Percentiles rank a stretch among this genome's conserved stretches.
These are phyloP conservation scores for Rhinocladiella similis DNA, from an alignment of 2,329 filamentous ascomycete genomes.

Conservation along the genomic window DNA sequence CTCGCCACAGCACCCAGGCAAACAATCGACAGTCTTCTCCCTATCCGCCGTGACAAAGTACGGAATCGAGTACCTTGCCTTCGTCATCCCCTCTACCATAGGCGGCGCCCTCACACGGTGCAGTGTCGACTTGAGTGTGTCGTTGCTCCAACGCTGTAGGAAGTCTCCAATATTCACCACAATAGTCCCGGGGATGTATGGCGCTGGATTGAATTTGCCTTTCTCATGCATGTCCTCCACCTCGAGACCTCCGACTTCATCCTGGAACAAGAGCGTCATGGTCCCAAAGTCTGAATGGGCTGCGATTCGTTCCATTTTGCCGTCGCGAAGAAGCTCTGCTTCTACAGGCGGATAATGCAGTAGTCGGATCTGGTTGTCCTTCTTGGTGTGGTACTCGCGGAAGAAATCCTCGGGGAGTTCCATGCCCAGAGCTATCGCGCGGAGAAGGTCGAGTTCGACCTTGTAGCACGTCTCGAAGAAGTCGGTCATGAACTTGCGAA, in stretches of 20 bases:
- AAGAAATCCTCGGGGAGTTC: conserved; percentile 40
- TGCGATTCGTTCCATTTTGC: conserved; percentile 25
- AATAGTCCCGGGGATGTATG: conserved; percentile 65
- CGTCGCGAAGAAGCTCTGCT: conserved; percentile 37
- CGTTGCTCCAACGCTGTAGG: conserved; percentile 53
- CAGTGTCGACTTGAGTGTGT: conserved; percentile 52
- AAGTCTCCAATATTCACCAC: conserved; percentile 57
- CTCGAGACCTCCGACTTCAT: conserved; percentile 49
- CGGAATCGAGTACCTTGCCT: conserved; percentile 34
- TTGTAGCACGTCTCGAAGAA: conserved; percentile 45
- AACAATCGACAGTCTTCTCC: conserved; percentile 41
- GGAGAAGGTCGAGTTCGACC: conserved; percentile 43
- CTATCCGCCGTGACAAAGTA: conserved; percentile 36
- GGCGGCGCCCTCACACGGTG: conserved; percentile 45
- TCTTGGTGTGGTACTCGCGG: conserved; percentile 61
- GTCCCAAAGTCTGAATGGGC: conserved; percentile 47
- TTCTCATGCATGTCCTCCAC: conserved; percentile 66
- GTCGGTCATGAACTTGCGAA: conserved; percentile 38
- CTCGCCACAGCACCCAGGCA: conserved; percentile 48
- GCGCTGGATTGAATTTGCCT: conserved; percentile 78
- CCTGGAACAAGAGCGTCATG: conserved; percentile 51
- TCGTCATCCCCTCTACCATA: conserved; percentile 27
- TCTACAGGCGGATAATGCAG: conserved; percentile 51
- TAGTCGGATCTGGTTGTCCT: conserved; percentile 49
- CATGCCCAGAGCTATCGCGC: conserved; percentile 44